These are phyloP conservation scores for Entomortierella chlamydospora DNA, from an alignment of 192 early-diverging fungal genomes.

Conservation along the genomic window DNA sequence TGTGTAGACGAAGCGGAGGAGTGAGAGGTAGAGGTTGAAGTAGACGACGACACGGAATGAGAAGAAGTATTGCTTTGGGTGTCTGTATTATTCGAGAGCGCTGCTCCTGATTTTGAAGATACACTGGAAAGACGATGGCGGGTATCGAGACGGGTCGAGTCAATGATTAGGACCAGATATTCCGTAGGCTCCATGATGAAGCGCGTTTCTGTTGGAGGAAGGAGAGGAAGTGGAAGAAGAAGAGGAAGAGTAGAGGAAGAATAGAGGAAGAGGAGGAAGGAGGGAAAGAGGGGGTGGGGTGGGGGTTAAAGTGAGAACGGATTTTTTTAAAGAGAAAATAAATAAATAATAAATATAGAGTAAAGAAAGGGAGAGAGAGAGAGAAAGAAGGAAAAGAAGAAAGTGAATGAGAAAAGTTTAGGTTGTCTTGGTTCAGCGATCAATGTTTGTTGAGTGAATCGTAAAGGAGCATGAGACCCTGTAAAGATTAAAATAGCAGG, in stretches of 20 bases:
- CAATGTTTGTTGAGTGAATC: no score
- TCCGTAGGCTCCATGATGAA: slow-evolving; percentile 34
- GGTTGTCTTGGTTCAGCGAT: no score
- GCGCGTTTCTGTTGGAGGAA: not conserved
- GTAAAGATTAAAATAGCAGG: no score
- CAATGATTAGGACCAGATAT: slow-evolving; percentile 25
- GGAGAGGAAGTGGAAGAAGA: not conserved
- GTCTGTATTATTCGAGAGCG: slow-evolving; percentile 4
- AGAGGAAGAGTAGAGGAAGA: no score
- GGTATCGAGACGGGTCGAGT: slow-evolving; percentile 24
- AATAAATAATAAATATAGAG: not conserved
- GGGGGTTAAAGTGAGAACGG: not conserved
- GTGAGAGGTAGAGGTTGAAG: slow-evolving; percentile 27
- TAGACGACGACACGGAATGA: slow-evolving; percentile 29
- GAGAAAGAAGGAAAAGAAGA: not conserved
- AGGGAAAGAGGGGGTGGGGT: not conserved
- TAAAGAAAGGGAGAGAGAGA: not conserved
- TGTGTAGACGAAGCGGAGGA: slow-evolving; percentile 14
- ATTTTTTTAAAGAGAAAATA: not conserved
- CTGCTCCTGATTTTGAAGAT: slow-evolving; percentile 7
- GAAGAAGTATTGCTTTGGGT: slow-evolving; percentile 22
- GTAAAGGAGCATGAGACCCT: no score
- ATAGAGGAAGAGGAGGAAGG: not conserved
- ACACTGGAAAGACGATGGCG: not conserved
- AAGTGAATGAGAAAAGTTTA: not conserved